Conservation (phyloP, 75 land plant species). For the Selaginella tamariscina region DNA sequence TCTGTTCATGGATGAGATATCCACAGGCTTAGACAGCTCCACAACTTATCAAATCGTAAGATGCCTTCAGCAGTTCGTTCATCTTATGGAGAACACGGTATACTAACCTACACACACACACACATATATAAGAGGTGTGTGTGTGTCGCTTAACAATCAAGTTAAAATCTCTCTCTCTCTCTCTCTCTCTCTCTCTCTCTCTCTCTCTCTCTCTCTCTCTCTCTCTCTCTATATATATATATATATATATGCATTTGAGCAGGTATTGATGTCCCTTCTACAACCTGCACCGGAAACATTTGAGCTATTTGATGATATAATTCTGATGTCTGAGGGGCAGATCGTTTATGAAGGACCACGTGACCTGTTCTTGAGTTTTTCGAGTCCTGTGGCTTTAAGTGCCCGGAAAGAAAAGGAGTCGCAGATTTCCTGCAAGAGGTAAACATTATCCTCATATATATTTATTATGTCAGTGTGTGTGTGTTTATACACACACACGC, state of each 20-base stretch:
- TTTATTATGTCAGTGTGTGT: neutral
- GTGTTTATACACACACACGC: no score
- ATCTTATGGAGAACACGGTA: neutral
- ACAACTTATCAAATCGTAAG: conserved; percentile 1
- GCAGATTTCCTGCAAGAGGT: conserved; percentile 83
- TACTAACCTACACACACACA: no score
- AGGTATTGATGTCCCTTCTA: conserved; percentile 25
- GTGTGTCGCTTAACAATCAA: no score
- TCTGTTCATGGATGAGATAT: conserved; percentile 70
- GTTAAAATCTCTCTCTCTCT: no score
- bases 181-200: no score
- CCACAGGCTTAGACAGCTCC: conserved; percentile 1
- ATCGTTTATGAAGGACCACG: conserved; percentile 77
- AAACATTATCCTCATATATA: conserved; percentile 11
- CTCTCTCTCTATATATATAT: no score
- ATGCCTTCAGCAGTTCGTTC: neutral
- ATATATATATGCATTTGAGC: no score
- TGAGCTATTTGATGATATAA: conserved; percentile 78
- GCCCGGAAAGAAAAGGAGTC: conserved; percentile 76
- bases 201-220: no score
- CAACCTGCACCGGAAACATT: conserved; percentile 86
- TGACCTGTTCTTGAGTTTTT: conserved; percentile 61
- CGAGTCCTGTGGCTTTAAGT: conserved; percentile 66
- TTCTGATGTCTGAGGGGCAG: conserved; percentile 72
- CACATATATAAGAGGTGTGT: no score